These are phyloP conservation scores for Codiaeum variegatum DNA, from an alignment of 441 rosid species.

Conservation along the genomic window DNA sequence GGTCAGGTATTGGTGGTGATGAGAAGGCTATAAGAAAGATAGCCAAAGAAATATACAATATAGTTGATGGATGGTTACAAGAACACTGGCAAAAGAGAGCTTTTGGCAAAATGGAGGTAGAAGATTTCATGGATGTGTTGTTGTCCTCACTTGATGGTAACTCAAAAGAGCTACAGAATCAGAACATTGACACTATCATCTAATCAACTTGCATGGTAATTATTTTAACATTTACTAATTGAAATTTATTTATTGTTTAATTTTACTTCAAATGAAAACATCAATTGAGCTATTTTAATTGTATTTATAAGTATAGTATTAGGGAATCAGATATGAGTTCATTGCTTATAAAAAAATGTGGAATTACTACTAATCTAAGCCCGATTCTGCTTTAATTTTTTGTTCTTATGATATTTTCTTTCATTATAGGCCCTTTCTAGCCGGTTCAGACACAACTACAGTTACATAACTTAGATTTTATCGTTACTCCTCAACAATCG, in stretches of 20 bases:
- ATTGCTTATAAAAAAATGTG: no score
- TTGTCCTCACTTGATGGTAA: conserved; percentile 23
- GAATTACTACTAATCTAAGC: no score
- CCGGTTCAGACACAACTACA: conserved; percentile 44
- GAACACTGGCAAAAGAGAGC: conserved; percentile 36
- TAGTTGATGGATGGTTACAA: conserved; percentile 33
- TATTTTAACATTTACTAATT: no score
- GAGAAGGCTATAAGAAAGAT: conserved; percentile 33
- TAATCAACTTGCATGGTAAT: background rate
- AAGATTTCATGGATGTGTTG: conserved; percentile 38
- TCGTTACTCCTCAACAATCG: conserved; percentile 31
- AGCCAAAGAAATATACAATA: conserved; percentile 22
- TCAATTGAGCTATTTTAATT: no score
- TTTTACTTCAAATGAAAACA: no score
- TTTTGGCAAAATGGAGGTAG: conserved; percentile 10
- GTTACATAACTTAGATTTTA: conserved; percentile 39
- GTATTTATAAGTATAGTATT: no score
- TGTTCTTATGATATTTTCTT: background rate
- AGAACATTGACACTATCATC: background rate
- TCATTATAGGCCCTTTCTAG: conserved; percentile 36
- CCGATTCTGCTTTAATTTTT: no score
- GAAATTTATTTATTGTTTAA: no score
- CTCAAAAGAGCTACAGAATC: background rate
- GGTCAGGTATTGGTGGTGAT: conserved; percentile 37
- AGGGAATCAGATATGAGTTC: no score